Evolutionary conservation across 1,139 yeast species (phyloP).

Genomic region (Lodderomyces parapsilosis): DNA sequence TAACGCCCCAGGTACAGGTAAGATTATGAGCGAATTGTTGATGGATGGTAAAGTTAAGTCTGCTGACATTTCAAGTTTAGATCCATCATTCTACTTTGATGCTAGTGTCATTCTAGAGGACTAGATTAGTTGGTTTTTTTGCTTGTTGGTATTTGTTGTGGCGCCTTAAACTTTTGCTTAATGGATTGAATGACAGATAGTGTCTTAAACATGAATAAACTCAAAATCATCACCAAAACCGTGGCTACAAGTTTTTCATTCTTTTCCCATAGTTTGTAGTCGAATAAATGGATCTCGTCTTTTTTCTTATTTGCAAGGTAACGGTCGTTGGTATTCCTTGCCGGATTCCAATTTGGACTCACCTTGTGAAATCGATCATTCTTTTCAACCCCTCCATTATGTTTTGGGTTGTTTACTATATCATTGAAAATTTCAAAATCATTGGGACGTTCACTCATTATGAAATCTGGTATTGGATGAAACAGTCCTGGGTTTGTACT

Average conservation of each 20-base stretch:
- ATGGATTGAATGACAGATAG: conserved; percentile 7
- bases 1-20: conserved; percentile 96
- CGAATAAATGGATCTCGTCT: conserved; percentile 39
- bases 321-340: conserved; percentile 32
- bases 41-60: conserved; percentile 80
- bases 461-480: conserved; percentile 32
- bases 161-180: conserved; percentile 9
- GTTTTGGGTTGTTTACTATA: conserved; percentile 43
- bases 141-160: conserved; percentile 4
- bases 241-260: conserved; percentile 41
- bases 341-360: conserved; percentile 33
- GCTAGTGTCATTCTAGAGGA: conserved; percentile 51
- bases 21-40: conserved; percentile 81
- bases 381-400: conserved; percentile 54
- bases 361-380: conserved; percentile 42
- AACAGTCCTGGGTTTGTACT: conserved; percentile 20
- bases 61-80: conserved; percentile 78
- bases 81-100: conserved; percentile 84
- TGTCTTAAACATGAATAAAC: conserved; percentile 16
- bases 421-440: conserved; percentile 45
- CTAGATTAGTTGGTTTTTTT: conserved; percentile 20
- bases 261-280: conserved; percentile 38
- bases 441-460: conserved; percentile 29
- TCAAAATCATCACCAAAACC: conserved; percentile 27
- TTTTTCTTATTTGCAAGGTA: conserved; percentile 31